Evolutionary conservation across 148 eudicot species (phyloP).

Genomic region (Dianthus caryophyllus): DNA sequence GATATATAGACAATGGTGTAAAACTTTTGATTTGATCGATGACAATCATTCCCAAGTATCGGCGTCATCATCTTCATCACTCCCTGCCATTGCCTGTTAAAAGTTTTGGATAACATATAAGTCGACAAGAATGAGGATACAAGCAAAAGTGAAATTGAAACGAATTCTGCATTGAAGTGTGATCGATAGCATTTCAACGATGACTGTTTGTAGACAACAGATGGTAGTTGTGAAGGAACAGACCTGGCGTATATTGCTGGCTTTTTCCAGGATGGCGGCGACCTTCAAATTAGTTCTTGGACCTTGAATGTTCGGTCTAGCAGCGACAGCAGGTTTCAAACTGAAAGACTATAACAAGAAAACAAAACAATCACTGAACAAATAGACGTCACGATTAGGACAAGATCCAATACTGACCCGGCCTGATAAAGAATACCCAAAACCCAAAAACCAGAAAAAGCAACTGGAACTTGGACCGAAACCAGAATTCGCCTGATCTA

Average conservation of each 20-base stretch:
- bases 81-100: constrained; percentile 85
- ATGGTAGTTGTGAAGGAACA: neutral
- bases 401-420: neutral
- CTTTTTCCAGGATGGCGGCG: constrained; percentile 95
- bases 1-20: constrained; percentile 12
- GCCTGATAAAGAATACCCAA: too few relatives aligned
- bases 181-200: neutral
- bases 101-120: constrained; percentile 5
- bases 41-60: constrained; percentile 93
- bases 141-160: neutral
- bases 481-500: too few relatives aligned
- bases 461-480: too few relatives aligned
- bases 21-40: constrained; percentile 25
- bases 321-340: constrained; percentile 62
- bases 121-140: neutral
- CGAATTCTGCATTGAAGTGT: neutral
- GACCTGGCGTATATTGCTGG: constrained; percentile 92
- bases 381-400: constrained; percentile 5
- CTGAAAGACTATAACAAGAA: constrained; percentile 57
- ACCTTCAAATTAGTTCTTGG: constrained; percentile 82
- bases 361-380: constrained; percentile 8
- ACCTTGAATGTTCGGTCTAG: constrained; percentile 83
- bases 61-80: constrained; percentile 83
- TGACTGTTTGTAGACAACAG: neutral
- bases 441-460: too few relatives aligned